Evolutionary conservation across 2,329 filamentous ascomycete genomes (phyloP), one percentile per base, ranked within the genome.

Genomic region (Trichocomaceae sp.): DNA sequence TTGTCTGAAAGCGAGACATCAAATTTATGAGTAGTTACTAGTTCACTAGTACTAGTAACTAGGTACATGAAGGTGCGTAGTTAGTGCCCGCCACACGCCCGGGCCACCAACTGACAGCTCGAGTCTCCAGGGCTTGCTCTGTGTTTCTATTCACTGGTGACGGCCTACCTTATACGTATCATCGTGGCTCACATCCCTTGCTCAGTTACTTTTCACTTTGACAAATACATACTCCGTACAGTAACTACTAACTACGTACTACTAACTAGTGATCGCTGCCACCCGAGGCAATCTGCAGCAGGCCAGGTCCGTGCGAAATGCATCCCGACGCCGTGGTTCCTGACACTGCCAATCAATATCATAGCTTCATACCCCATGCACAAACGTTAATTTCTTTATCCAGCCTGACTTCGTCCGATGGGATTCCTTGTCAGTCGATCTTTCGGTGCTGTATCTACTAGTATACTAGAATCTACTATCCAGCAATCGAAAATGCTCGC

Each of bases 101-200:
- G 17, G 12, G 19, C 39, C 39, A 12, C 39, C 12, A 3, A 42
- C 6, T 8, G n/a, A n/a, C n/a, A n/a, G n/a, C n/a, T n/a, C n/a
- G n/a, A n/a, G n/a, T n/a, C n/a, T n/a, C n/a, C n/a, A n/a, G n/a
- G n/a, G n/a, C n/a, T n/a, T n/a, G n/a, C n/a, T n/a, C n/a, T n/a
- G n/a, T n/a, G n/a, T n/a, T n/a, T n/a, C n/a, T n/a, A n/a, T n/a
- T n/a, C n/a, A n/a, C n/a, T n/a, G n/a, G n/a, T n/a, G n/a, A n/a
- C n/a, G n/a, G n/a, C n/a, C n/a, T n/a, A n/a, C n/a, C n/a, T n/a
- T n/a, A n/a, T n/a, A n/a, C n/a, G n/a, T n/a, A n/a, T n/a, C 39
- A 52, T 26, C 29, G 33, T 37, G 41, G 50, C 10, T 26, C 22
- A 13, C 41, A 17, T 46, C 50, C 50, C 50, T 52, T 52, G 50